Base-by-base conservation (phyloP, 2,329 filamentous ascomycete genomes). In the Fusarium redolens region DNA sequence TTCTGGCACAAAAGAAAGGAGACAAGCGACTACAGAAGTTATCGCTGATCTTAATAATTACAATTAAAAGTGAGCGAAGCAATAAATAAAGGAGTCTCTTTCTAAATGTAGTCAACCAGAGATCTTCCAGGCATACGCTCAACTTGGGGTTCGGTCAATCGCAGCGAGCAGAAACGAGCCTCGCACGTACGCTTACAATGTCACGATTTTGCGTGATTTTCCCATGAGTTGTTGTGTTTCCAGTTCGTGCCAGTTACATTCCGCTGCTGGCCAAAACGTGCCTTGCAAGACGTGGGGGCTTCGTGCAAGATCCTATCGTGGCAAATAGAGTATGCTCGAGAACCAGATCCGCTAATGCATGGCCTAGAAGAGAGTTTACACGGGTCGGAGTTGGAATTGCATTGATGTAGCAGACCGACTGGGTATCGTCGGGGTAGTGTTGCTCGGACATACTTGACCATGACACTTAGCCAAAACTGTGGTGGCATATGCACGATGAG, bases 141-240 rank as follows among this genome's bases (percentile, higher is more conserved):
- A 15, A 17, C 7, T 22, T 50, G 1, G 11, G 30, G 15, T 3
- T 50, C 11, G n/a, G 20, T 33, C 15, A 33, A 22, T 50, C 18
- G 7, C n/a, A 22, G 28, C 45, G 20, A 28, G 5, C 6, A 31
- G 14, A 31, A 7, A 20, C 13, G 20, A 48, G 15, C 11, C 30
- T 13, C 11, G 2, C 15, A 22, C 17, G 20, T 50, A 50, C 15
- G 17, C 13, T 28, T 4, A 45, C 25, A 45, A 45, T 20, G 25
- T 45, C 17, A 28, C 44, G 14, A 22, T 33, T 50, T 50, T 50
- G 47, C 47, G 47, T 50, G 15, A 50, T 50, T 50, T 50, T 22
- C n/a, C 30, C 47, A 18, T 18, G 9, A 18, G 9, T 33, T 50
- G n/a, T 50, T 50, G 30, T 33, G 11, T 33, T 33, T 11, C 17